Evolutionary conservation across 495 filamentous ascomycete genomes (phyloP), one percentile per base, ranked within the genome.

Genomic region (Aspergillus affinis): DNA sequence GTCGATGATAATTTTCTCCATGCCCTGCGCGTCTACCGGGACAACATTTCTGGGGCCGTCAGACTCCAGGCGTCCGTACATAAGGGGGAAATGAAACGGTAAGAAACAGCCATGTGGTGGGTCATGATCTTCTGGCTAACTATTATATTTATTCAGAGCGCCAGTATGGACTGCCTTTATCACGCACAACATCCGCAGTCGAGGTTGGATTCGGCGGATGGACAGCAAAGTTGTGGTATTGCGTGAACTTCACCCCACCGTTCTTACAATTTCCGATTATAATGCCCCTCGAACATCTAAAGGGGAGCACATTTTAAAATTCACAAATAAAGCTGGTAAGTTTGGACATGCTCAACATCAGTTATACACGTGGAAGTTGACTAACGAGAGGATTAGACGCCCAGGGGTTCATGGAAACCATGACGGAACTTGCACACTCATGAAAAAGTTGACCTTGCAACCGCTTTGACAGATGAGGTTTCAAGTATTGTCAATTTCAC

Each of bases 141-240:
- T 29, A 50, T 12, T 30, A 17, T 48, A 19, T 41, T 59, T 8
- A 32, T 9, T 29, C 15, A 82, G 78, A 20, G 71, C 75, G 2
- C 89, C 89, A 0, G 83, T 91, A 20, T 92, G 89, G 89, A 91
- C 87, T 5, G 88, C 89, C 0, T 92, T 91, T 63, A 84, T 91
- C 30, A 90, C 88, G 0, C 76, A 83, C 17, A 77, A 84, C 51
- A 78, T 84, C 17, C 74, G 73, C 21, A 82, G 82, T 3, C 75
- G 76, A 1, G 76, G 73, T 2, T 91, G 88, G 88, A 69, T 90
- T 20, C 77, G 75, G 6, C 75, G 72, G 3, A 69, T 74, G 8
- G 80, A 81, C 9, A 64, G 71, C 13, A 81, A 78, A 36, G 79
- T 82, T 8, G 73, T 91, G 32, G 76, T 86, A 65, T 69, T 92